Evolutionary conservation across 2,329 filamentous ascomycete species (phyloP).

Genomic region (Penicillium sp.): DNA sequence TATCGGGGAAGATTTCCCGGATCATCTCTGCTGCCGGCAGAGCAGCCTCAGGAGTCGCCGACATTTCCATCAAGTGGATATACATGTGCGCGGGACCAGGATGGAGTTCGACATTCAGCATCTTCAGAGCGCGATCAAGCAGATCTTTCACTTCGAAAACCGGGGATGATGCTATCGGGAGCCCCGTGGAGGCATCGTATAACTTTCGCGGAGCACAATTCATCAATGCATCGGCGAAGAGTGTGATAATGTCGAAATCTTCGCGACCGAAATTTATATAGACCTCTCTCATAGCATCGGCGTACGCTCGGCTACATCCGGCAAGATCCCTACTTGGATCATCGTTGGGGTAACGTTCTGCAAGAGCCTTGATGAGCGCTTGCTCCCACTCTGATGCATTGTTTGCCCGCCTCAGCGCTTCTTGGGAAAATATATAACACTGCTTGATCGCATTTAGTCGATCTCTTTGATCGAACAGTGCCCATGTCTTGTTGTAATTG

Average conservation of each 20-base stretch:
- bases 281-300: constrained; percentile 17
- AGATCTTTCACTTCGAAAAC: constrained; percentile 58
- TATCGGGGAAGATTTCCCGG: constrained; percentile 64
- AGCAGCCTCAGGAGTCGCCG: constrained; percentile 60
- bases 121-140: constrained; percentile 58
- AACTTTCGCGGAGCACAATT: constrained; percentile 63
- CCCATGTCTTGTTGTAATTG: constrained; percentile 27
- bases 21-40: constrained; percentile 61
- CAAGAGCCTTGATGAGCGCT: constrained; percentile 21
- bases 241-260: constrained; percentile 60
- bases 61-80: constrained; percentile 77
- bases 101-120: constrained; percentile 54
- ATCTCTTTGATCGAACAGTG: constrained; percentile 18
- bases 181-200: constrained; percentile 57
- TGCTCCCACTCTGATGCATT: constrained; percentile 26
- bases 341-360: constrained; percentile 23
- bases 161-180: constrained; percentile 44
- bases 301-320: constrained; percentile 17
- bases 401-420: constrained; percentile 9
- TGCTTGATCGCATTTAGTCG: constrained; percentile 16
- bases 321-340: constrained; percentile 13
- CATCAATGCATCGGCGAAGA: constrained; percentile 66
- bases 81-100: constrained; percentile 72
- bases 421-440: constrained; percentile 17
- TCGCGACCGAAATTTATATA: constrained; percentile 27